These are phyloP conservation scores for Fusarium phyllophilum DNA, from an alignment of 2,329 filamentous ascomycete species.

Conservation along the genomic window DNA sequence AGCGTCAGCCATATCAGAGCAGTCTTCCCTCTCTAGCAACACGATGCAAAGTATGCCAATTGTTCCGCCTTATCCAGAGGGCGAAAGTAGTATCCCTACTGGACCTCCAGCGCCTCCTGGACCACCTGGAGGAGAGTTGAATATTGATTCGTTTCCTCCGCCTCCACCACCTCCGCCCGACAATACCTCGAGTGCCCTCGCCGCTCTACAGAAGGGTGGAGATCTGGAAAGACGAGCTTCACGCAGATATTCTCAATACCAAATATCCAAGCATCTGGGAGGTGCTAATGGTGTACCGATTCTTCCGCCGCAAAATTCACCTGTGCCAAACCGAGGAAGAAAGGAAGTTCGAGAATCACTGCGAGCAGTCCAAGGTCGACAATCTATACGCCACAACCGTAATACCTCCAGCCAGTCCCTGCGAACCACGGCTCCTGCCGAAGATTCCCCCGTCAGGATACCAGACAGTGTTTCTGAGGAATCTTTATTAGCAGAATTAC, in stretches of 20 bases:
- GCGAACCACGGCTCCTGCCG: conserved; percentile 52
- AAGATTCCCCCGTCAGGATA: conserved; percentile 70
- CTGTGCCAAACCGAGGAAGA: conserved; percentile 84
- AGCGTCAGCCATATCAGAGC: conserved; percentile 63
- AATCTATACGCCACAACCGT: conserved; percentile 61
- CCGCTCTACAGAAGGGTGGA: conserved; percentile 88
- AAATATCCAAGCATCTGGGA: conserved; percentile 94
- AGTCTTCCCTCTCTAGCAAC: conserved; percentile 77
- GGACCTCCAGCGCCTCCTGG: conserved; percentile 54
- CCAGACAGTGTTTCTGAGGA: conserved; percentile 74
- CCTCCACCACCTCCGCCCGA: conserved; percentile 75
- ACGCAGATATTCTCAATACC: conserved; percentile 92
- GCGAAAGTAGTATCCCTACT: conserved; percentile 63
- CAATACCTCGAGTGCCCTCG: conserved; percentile 88
- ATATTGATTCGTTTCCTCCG: conserved; percentile 74
- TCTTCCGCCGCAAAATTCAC: conserved; percentile 83
- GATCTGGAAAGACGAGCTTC: conserved; percentile 94
- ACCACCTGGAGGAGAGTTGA: conserved; percentile 56
- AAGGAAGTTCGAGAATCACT: conserved; percentile 85
- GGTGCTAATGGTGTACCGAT: conserved; percentile 85
- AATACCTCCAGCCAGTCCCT: conserved; percentile 57
- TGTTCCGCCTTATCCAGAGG: conserved; percentile 75
- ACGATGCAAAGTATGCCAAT: conserved; percentile 81
- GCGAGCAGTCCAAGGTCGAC: conserved; percentile 69
- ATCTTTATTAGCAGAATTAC: conserved; percentile 40